Percentiles rank a stretch among this genome's conserved stretches.
Conservation (phyloP, 768 basidiomycete species). For the Macrocybe gigantea region DNA sequence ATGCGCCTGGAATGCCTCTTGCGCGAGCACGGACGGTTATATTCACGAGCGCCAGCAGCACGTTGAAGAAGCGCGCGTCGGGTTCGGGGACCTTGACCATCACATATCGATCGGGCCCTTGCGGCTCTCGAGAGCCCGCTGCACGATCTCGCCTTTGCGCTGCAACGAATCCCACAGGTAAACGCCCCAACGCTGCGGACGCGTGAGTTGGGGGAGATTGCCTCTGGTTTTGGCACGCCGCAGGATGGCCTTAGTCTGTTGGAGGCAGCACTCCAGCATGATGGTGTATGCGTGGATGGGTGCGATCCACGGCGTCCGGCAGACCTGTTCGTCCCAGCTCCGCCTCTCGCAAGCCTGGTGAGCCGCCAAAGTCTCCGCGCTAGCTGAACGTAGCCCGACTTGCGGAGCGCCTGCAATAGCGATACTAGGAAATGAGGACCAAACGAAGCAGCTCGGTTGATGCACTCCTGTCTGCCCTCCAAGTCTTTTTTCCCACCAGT, state of each 20-base stretch:
- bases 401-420: constrained; percentile 55
- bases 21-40: constrained; percentile 14
- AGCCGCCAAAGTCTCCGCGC: constrained; percentile 63
- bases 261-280: constrained; percentile 47
- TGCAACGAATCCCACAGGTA: not conserved
- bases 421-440: constrained; percentile 59
- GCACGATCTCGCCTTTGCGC: not conserved
- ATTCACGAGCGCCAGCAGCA: constrained; percentile 35
- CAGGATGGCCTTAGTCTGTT: constrained; percentile 1
- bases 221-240: not conserved
- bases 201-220: not conserved
- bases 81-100: constrained; percentile 29
- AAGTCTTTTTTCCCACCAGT: constrained; percentile 12
- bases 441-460: constrained; percentile 37
- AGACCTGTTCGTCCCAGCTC: constrained; percentile 35
- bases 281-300: constrained; percentile 64
- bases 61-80: constrained; percentile 69
- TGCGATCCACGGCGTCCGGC: constrained; percentile 51
- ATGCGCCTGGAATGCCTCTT: not conserved
- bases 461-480: constrained; percentile 16
- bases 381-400: constrained; percentile 45
- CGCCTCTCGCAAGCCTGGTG: constrained; percentile 48
- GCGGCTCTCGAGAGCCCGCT: constrained; percentile 1
- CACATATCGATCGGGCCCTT: constrained; percentile 10
- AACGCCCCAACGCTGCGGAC: not conserved